Evolutionary conservation across 78 protist species (phyloP).

Genomic region (Dictyostelium purpureum): DNA sequence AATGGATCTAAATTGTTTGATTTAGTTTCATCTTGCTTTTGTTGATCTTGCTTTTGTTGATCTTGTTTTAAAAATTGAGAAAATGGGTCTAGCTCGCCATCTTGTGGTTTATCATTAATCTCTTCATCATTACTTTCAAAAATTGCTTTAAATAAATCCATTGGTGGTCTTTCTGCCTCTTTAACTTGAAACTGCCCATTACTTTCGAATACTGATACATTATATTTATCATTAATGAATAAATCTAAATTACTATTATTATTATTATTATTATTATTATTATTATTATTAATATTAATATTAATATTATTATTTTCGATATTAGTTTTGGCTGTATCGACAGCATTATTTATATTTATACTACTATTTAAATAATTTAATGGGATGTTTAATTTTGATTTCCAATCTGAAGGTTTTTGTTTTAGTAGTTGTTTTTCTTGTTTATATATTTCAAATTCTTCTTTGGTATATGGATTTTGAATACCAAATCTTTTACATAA

Average conservation of each 20-base stretch:
- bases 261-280: neutral
- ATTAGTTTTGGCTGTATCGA: neutral
- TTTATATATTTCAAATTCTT: slow-evolving; percentile 4
- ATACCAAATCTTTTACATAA: slow-evolving; percentile 41
- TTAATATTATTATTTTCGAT: neutral
- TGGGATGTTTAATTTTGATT: slow-evolving; percentile 37
- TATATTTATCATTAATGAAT: neutral
- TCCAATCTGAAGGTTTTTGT: slow-evolving; percentile 38
- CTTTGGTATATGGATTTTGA: slow-evolving; percentile 18
- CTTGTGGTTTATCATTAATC: neutral
- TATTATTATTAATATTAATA: too few species aligned
- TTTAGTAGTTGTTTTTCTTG: neutral
- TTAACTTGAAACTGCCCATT: neutral
- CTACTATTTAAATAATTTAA: neutral
- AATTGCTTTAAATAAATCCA: slow-evolving; percentile 72
- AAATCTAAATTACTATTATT: neutral
- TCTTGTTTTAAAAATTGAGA: slow-evolving; percentile 33
- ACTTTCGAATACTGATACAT: slow-evolving; percentile 6
- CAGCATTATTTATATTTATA: neutral
- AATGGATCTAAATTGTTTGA: neutral
- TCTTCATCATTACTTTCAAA: slow-evolving; percentile 35
- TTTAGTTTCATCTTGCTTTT: neutral
- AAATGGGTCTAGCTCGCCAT: slow-evolving; percentile 62
- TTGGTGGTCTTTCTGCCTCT: slow-evolving; percentile 61
- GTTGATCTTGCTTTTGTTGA: slow-evolving; percentile 4